Conservation (phyloP, 1,139 yeast genomes). For the Pneumocystis oryctolagi region DNA sequence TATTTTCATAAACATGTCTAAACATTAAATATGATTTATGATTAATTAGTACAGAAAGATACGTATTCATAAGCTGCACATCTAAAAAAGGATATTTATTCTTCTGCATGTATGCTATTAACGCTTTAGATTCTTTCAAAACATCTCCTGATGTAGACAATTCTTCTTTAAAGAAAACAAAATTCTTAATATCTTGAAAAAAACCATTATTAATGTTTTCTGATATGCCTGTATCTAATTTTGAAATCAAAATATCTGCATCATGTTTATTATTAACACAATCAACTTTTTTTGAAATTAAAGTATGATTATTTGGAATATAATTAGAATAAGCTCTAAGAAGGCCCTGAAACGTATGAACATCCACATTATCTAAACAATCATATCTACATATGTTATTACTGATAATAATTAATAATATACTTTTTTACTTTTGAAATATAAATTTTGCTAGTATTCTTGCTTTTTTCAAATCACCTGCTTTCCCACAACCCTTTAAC, state of each 20-base stretch:
- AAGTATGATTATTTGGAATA: slow-evolving; percentile 3
- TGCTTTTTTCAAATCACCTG: slow-evolving; percentile 6
- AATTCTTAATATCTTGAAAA: slow-evolving; percentile 2
- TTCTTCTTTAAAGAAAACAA: slow-evolving; percentile 5
- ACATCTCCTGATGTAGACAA: slow-evolving; percentile 3
- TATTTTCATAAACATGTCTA: slow-evolving; percentile 5
- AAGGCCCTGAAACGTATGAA: slow-evolving; percentile 6
- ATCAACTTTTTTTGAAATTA: background rate
- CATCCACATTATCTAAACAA: slow-evolving; percentile 4
- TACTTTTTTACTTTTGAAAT: background rate
- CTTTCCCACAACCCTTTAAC: slow-evolving; percentile 5
- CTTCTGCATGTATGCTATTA: slow-evolving; percentile 2
- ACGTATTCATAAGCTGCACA: slow-evolving; percentile 9
- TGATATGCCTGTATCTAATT: background rate
- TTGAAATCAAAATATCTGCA: background rate
- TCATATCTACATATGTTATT: background rate
- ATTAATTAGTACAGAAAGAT: slow-evolving; percentile 6
- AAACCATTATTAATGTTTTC: background rate
- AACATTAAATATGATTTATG: slow-evolving; percentile 5
- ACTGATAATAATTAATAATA: background rate
- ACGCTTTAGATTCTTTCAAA: background rate
- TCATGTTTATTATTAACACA: background rate
- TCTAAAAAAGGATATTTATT: slow-evolving; percentile 1
- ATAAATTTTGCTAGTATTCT: slow-evolving; percentile 6
- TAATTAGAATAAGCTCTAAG: slow-evolving; percentile 10